Percentiles rank a stretch among this genome's conserved stretches.
phyloP scores from a whole-genome alignment of 2,329 filamentous ascomycete species.

The Botrytis deweyae region DNA sequence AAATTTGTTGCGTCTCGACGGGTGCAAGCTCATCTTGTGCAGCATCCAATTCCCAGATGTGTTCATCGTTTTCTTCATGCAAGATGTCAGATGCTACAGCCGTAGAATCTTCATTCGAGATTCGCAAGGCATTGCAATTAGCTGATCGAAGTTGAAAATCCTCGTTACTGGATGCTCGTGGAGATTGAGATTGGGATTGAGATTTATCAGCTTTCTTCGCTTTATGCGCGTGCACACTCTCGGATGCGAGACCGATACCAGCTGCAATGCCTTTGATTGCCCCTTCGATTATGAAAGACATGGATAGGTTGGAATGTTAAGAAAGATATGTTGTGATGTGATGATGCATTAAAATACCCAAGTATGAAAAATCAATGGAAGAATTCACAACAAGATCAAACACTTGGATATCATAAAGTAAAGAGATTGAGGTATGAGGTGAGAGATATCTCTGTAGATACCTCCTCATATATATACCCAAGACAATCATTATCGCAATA shows the following conservation, averaged over 20 bases:
- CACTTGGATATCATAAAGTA: background rate
- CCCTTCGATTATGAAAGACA: background rate
- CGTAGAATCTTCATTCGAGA: background rate
- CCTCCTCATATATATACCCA: background rate
- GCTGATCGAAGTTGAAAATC: background rate
- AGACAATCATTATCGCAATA: background rate
- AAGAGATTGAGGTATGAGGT: background rate
- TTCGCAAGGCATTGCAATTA: background rate
- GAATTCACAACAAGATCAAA: background rate
- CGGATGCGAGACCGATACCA: conserved; percentile 35
- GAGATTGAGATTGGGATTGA: background rate
- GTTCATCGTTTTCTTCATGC: conserved; percentile 29
- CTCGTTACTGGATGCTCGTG: background rate
- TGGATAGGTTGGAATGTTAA: background rate
- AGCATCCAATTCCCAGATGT: conserved; percentile 34
- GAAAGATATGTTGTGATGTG: background rate
- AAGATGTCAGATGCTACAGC: background rate
- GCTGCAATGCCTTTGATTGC: conserved; percentile 29
- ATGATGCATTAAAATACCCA: background rate
- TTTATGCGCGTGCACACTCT: conserved; percentile 24
- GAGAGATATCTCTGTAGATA: background rate
- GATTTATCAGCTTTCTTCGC: background rate
- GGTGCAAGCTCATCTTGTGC: conserved; percentile 19
- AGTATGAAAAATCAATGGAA: background rate
- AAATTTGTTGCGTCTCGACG: background rate